These are phyloP conservation scores for Penicillium sp. DNA, from an alignment of 2,329 filamentous ascomycete species.

Conservation along the genomic window DNA sequence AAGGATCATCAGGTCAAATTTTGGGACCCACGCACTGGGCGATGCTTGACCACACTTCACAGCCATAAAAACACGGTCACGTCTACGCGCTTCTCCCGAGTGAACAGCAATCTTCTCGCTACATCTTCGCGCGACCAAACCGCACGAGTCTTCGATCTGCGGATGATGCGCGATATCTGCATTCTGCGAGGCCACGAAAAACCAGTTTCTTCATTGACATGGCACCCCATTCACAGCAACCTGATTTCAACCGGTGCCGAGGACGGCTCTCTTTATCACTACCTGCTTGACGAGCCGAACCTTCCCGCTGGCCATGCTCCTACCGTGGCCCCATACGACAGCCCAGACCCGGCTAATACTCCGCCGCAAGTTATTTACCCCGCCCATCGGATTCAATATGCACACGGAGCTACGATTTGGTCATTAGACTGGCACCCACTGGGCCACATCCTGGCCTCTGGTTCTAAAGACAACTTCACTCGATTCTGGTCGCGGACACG, in stretches of 20 bases:
- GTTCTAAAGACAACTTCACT: conserved; percentile 94
- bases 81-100: conserved; percentile 85
- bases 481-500: conserved; percentile 93
- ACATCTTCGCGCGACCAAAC: conserved; percentile 93
- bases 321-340: conserved; percentile 81
- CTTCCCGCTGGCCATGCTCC: conserved; percentile 71
- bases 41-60: conserved; percentile 89
- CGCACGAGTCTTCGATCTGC: conserved; percentile 87
- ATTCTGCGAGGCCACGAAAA: conserved; percentile 94
- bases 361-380: conserved; percentile 90
- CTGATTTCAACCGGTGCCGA: conserved; percentile 87
- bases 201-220: conserved; percentile 86
- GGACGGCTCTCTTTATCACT: conserved; percentile 88
- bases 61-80: conserved; percentile 98
- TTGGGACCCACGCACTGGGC: conserved; percentile 92
- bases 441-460: conserved; percentile 91
- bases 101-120: conserved; percentile 80
- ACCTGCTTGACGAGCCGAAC: conserved; percentile 93
- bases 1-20: conserved; percentile 98
- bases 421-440: conserved; percentile 97
- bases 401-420: conserved; percentile 96
- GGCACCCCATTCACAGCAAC: conserved; percentile 90
- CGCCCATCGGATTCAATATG: conserved; percentile 80
- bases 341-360: conserved; percentile 73
- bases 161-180: conserved; percentile 98